Base-by-base conservation (phyloP, 345 rosid genomes). In the Streptanthus diversifolius region DNA sequence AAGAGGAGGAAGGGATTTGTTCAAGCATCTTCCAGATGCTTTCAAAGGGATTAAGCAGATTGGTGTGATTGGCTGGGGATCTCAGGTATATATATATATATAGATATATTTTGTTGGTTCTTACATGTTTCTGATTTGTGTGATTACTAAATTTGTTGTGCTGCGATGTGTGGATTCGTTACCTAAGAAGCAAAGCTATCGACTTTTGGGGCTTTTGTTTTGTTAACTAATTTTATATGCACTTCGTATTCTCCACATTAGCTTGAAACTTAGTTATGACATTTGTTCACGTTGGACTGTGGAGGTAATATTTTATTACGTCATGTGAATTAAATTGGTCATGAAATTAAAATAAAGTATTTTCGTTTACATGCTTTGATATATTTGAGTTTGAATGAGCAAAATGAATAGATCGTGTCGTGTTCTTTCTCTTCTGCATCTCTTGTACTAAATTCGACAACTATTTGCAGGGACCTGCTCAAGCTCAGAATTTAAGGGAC, bases 61-160 rank as follows among this genome's bases (percentile, higher is more conserved):
- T 51, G 98, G 97, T 19, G 96, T 93, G 5, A 83, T 93, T 57
- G 98, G 97, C 12, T 93, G 93, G 98, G 98, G 97, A 15, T 93
- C 98, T 22, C 97, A 93, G 90, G 96, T 90, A 70, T 10, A 45
- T 12, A 9, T 12, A 2, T 44, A n/a, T n/a, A n/a, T n/a, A n/a
- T n/a, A n/a, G n/a, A n/a, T n/a, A n/a, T n/a, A n/a, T n/a, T n/a
- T n/a, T n/a, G n/a, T n/a, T n/a, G n/a, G n/a, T n/a, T n/a, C n/a
- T n/a, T n/a, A n/a, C n/a, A n/a, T 12, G 25, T 3, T 29, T 5
- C 44, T 15, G 29, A 18, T n/a, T 57, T 56, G 10, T 13, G 15
- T n/a, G 17, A 36, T 44, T n/a, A 25, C 24, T 52, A 19, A 8
- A 17, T 2, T 63, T 44, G 3, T 17, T 55, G 7, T 55, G 40